These are phyloP conservation scores for Wickerhamiella dianesei DNA, from an alignment of 805 yeast species.

Conservation along the genomic window DNA sequence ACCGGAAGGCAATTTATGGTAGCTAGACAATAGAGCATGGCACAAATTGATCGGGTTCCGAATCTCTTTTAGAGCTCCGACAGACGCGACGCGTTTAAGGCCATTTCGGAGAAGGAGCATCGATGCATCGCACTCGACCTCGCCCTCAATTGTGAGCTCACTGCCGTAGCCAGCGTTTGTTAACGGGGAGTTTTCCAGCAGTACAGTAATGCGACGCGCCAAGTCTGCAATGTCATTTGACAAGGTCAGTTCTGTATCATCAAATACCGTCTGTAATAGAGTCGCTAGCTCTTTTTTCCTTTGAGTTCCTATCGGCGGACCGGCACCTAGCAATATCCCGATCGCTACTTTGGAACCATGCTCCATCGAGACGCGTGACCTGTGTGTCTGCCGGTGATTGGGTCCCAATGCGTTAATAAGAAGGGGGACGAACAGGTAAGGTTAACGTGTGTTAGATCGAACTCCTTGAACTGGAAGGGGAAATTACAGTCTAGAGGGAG, in stretches of 20 bases:
- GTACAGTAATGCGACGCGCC: slow-evolving; percentile 4
- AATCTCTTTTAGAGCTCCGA: slow-evolving; percentile 23
- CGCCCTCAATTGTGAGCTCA: slow-evolving; percentile 24
- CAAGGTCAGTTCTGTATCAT: too few relatives aligned
- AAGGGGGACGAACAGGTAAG: neutral
- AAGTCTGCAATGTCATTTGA: neutral
- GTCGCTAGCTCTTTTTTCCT: neutral
- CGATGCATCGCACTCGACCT: slow-evolving; percentile 31
- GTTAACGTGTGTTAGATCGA: too few relatives aligned
- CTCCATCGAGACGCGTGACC: too few relatives aligned
- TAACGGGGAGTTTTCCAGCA: slow-evolving; percentile 25
- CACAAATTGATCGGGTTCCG: slow-evolving; percentile 24
- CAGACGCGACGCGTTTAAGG: slow-evolving; percentile 20
- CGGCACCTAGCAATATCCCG: slow-evolving; percentile 1
- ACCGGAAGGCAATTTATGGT: slow-evolving; percentile 6
- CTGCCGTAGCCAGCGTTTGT: slow-evolving; percentile 33
- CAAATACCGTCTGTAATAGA: neutral
- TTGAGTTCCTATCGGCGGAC: neutral
- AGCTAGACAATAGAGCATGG: slow-evolving; percentile 12
- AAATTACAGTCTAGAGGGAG: too few relatives aligned
- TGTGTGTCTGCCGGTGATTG: too few relatives aligned
- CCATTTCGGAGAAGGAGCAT: slow-evolving; percentile 16
- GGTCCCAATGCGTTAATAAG: neutral
- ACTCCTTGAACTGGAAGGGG: too few relatives aligned
- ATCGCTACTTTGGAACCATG: too few relatives aligned